Evolutionary conservation across 1,284 basidiomycete genomes (phyloP).

Genomic region (Marasmius oreades): DNA sequence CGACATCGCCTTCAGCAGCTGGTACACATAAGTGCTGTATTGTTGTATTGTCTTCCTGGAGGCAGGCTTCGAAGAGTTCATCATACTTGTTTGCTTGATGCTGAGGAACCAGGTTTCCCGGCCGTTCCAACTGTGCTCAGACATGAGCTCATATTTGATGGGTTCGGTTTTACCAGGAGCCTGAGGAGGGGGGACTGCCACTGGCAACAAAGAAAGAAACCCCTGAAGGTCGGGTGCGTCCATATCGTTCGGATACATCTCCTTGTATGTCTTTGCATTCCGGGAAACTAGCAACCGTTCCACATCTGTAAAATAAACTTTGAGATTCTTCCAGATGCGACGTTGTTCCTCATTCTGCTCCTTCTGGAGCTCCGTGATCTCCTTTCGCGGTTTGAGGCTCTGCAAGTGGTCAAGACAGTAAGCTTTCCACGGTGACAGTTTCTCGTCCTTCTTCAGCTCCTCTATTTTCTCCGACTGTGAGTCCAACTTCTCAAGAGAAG

Average conservation of each 20-base stretch:
- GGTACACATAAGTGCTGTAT: conserved; percentile 50
- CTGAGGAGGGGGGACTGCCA: background rate
- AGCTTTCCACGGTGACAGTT: conserved; percentile 4
- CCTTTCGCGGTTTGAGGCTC: background rate
- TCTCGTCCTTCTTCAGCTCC: conserved; percentile 11
- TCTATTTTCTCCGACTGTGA: conserved; percentile 23
- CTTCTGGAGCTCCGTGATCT: background rate
- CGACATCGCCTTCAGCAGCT: conserved; percentile 25
- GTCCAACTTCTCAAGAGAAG: conserved; percentile 19
- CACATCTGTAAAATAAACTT: conserved; percentile 33
- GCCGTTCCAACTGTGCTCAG: background rate
- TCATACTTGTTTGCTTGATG: conserved; percentile 38
- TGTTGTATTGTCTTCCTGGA: conserved; percentile 43
- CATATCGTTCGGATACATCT: conserved; percentile 29
- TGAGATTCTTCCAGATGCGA: conserved; percentile 14
- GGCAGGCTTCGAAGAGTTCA: conserved; percentile 52
- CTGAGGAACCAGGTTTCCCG: conserved; percentile 21
- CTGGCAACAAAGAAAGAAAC: background rate
- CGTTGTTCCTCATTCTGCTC: background rate
- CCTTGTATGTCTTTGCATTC: conserved; percentile 45
- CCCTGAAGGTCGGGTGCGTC: background rate
- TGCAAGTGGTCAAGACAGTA: background rate
- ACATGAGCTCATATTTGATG: background rate
- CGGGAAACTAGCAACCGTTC: conserved; percentile 31
- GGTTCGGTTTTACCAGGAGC: background rate